Evolutionary conservation across 2,329 filamentous ascomycete genomes (phyloP).

Genomic region (Venturia oleaginea): DNA sequence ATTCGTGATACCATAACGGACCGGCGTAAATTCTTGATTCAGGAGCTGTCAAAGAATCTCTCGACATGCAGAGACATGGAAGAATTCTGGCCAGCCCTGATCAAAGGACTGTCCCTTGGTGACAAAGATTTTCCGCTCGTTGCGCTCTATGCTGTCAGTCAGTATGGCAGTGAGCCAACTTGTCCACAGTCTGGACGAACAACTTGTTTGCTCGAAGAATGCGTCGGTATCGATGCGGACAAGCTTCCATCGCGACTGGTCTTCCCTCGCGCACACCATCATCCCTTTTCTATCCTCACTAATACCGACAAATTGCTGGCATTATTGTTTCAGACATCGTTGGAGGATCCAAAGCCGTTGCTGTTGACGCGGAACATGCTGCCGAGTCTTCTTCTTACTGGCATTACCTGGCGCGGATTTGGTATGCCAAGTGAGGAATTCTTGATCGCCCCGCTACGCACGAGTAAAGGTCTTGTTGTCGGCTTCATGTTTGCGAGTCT

Average conservation of each 20-base stretch:
- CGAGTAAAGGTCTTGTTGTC: not conserved
- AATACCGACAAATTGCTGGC: not conserved
- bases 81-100: not conserved
- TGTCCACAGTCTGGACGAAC: not conserved
- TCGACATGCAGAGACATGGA: not conserved
- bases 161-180: not conserved
- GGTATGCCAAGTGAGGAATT: slow-evolving; percentile 6
- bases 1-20: not conserved
- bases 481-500: slow-evolving; percentile 6
- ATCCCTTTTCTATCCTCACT: not conserved
- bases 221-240: not conserved
- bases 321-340: not conserved
- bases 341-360: not conserved
- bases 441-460: not conserved
- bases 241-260: not conserved
- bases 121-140: not conserved
- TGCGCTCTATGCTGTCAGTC: not conserved
- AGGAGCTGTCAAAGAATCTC: too few species aligned
- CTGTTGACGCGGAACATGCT: not conserved
- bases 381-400: not conserved
- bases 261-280: not conserved
- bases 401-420: slow-evolving; percentile 6
- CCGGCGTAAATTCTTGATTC: not conserved
- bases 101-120: not conserved
- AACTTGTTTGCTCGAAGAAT: not conserved